Evolutionary conservation across 1,284 basidiomycete species (phyloP).

Genomic region (Trametes hirsuta): DNA sequence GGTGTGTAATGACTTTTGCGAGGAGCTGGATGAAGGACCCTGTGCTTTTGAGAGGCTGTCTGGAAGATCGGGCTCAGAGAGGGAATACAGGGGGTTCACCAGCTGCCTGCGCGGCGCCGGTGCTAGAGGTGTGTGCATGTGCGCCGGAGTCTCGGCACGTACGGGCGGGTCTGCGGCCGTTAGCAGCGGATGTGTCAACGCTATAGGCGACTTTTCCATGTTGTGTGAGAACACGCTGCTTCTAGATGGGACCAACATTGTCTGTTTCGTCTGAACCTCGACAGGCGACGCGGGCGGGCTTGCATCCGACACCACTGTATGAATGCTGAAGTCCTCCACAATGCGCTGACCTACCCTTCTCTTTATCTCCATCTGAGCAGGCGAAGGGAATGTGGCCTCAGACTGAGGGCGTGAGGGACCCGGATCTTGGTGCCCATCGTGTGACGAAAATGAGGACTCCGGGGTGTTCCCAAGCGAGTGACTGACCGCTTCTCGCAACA

Average conservation of each 20-base stretch:
- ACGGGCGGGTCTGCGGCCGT: conserved; percentile 31
- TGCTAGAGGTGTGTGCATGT: conserved; percentile 61
- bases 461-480: conserved; percentile 67
- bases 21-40: conserved; percentile 15
- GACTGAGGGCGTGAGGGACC: conserved; percentile 25
- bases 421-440: conserved; percentile 21
- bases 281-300: conserved; percentile 16
- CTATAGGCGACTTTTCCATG: conserved; percentile 26
- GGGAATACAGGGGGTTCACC: conserved; percentile 51
- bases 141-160: conserved; percentile 51
- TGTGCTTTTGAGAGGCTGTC: conserved; percentile 13
- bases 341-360: conserved; percentile 33
- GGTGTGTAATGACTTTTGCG: conserved; percentile 19
- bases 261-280: conserved; percentile 19
- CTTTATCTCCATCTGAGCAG: conserved; percentile 18
- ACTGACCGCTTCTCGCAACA: conserved; percentile 73
- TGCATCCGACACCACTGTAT: conserved; percentile 12
- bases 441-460: conserved; percentile 38
- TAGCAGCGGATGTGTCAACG: conserved; percentile 14
- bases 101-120: conserved; percentile 62
- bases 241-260: conserved; percentile 17
- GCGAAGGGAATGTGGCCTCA: conserved; percentile 16
- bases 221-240: conserved; percentile 27
- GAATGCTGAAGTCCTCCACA: conserved; percentile 27
- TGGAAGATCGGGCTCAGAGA: conserved; percentile 58